Base-by-base conservation (phyloP, 345 rosid genomes). In the Rhodamnia argentea region DNA sequence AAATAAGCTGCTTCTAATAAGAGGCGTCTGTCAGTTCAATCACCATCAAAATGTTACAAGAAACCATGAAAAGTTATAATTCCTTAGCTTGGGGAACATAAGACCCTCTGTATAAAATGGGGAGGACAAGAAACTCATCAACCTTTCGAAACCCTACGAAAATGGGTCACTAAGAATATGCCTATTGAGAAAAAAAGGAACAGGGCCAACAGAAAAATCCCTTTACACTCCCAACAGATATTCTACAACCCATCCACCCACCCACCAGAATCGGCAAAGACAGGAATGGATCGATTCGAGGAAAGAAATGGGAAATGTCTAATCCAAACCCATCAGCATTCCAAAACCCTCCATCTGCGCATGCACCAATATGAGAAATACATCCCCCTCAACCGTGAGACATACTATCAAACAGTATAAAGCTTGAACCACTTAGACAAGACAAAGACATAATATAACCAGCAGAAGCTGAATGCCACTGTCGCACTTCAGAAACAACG, bases 121-220 rank as follows among this genome's bases (percentile, higher is more conserved):
- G 88, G 87, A 87, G 88, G 59, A 59, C 37, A 76, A 37, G 82
- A 82, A 51, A 64, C 78, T 82, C 62, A 84, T 70, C 84, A 52
- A 85, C 78, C 86, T 88, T 84, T 87, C 81, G 85, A 85, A 83
- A 84, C 51, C 85, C 89, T 86, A 87, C 85, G 85, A 83, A 70
- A 85, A 60, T 57, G 91, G 90, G 89, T 88, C 59, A 87, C 82
- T 84, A 88, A 87, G 90, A 89, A 88, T 88, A 86, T 88, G 92
- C 88, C 89, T 70, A 86, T 52, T 82, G 86, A 87, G 87, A 64
- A 84, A 50, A 76, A 83, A 74, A 76, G 55, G 83, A 84, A 52
- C 37, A 83, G 70, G 51, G 50, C 78, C 27, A 52, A 59, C 87
- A 50, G 52, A 55, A 86, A 70, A 7, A 83, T 62, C 83, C 88